Evolutionary conservation across 1,139 yeast genomes (phyloP), one percentile per base, ranked within the genome.

Genomic region (Saccharomyces hybrid): DNA sequence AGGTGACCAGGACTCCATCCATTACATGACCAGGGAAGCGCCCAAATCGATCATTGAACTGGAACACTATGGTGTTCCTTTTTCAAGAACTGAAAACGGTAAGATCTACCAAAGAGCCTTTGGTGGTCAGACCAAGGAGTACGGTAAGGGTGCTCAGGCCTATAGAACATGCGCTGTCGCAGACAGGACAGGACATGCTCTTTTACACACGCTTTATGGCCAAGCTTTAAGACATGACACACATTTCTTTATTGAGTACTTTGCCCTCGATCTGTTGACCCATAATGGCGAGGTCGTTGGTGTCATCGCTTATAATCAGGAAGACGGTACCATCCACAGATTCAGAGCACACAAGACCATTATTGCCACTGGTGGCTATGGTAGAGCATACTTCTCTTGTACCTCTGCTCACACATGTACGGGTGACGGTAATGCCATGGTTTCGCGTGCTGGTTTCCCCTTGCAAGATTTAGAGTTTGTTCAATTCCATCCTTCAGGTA

Each of bases 381-480:
- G 99, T 61, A 86, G 99, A 76, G 91, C 98, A 61, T 93, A 91
- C 80, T 95, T 95, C 83, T 88, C 97, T 26, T 91, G 98, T 80
- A 93, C 99, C 60, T 90, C 98, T 59, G 99, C 98, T 55, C 99
- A 93, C 79, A 93, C 99, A 59, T 93, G 99, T 82, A 93, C 99
- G 58, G 99, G 99, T 79, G 99, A 93, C 75, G 99, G 99, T 74
- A 84, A 80, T 71, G 99, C 97, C 66, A 93, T 93, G 98, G 98
- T 89, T 59, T 78, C 97, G 54, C 86, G 99, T 77, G 99, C 99
- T 56, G 99, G 99, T 58, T 83, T 91, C 74, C 99, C 99, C 56
- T 80, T 91, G 70, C 97, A 93, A 78, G 99, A 93, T 77, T 79
- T 91, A 77, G 99, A 93, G 77, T 93, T 93, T 70, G 93, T 93